Conservation (phyloP, 768 basidiomycete species). For the Saitozyma podzolica region DNA sequence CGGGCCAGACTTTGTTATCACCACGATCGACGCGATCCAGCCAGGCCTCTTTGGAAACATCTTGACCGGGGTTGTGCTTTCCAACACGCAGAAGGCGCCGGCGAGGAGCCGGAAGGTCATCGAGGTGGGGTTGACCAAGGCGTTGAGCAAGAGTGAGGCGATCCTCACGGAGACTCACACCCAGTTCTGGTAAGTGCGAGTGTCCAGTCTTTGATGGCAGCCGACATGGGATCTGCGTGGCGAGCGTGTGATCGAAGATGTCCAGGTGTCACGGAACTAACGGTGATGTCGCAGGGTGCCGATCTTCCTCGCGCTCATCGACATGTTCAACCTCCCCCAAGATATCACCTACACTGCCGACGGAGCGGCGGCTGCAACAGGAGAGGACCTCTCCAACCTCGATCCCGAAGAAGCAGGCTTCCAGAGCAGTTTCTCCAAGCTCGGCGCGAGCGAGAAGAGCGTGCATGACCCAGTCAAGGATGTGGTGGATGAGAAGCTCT, state of each 20-base stretch:
- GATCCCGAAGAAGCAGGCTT: constrained; percentile 94
- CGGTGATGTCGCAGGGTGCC: constrained; percentile 62
- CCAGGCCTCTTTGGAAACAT: constrained; percentile 80
- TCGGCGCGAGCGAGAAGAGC: constrained; percentile 73
- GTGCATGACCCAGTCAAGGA: constrained; percentile 61
- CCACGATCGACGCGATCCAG: constrained; percentile 80
- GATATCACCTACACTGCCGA: constrained; percentile 56
- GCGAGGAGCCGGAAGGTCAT: constrained; percentile 82
- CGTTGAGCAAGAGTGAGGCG: constrained; percentile 70
- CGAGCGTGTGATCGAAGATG: neutral
- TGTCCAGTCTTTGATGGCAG: no score
- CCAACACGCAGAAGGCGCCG: constrained; percentile 76
- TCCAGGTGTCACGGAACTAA: neutral
- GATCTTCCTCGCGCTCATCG: constrained; percentile 68
- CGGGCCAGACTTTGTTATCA: constrained; percentile 74
- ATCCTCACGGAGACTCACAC: constrained; percentile 69
- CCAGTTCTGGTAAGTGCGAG: constrained; percentile 61
- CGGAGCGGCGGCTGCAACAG: constrained; percentile 38
- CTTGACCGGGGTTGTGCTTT: constrained; percentile 70
- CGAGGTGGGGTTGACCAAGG: constrained; percentile 72
- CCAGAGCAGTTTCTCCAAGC: constrained; percentile 87
- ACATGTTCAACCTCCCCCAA: constrained; percentile 76
- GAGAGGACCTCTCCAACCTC: constrained; percentile 66
- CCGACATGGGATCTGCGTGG: no score
- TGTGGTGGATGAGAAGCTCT: constrained; percentile 50